Percentiles rank a stretch among this genome's conserved stretches.
Evolutionary conservation across 768 basidiomycete genomes (phyloP).

Genomic region (Dioszegia hungarica): DNA sequence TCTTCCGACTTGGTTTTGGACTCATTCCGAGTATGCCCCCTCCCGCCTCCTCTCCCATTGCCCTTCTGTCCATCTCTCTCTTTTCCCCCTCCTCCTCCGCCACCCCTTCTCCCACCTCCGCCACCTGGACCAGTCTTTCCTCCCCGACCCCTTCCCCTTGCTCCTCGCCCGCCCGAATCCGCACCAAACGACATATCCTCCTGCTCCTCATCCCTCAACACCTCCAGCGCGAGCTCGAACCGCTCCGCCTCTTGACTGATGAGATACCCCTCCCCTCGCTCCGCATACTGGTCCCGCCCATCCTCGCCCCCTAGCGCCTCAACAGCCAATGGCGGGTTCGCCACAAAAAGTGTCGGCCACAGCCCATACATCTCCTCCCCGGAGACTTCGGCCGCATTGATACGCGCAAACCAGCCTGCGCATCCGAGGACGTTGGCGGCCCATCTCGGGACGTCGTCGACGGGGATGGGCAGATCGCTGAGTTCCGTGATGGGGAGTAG

Average conservation of each 20-base stretch:
- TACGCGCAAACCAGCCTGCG: constrained; percentile 11
- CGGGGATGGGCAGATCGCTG: constrained; percentile 22
- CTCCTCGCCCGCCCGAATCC: constrained; percentile 4
- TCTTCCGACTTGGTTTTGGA: background rate
- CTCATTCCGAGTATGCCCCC: constrained; percentile 3
- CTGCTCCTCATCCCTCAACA: constrained; percentile 36
- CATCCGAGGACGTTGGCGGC: constrained; percentile 14
- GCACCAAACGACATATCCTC: constrained; percentile 18
- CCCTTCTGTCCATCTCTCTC: constrained; percentile 7
- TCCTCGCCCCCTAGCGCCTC: constrained; percentile 4
- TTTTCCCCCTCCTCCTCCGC: constrained; percentile 8
- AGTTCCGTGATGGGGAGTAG: constrained; percentile 8
- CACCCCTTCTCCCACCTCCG: constrained; percentile 2
- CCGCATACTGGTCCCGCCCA: constrained; percentile 10
- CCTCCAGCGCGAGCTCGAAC: constrained; percentile 33
- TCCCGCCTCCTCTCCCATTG: constrained; percentile 6
- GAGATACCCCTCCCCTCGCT: constrained; percentile 33
- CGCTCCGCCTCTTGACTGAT: constrained; percentile 37
- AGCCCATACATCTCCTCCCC: constrained; percentile 6
- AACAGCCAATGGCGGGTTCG: constrained; percentile 15
- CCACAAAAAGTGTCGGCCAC: constrained; percentile 14
- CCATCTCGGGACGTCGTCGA: constrained; percentile 25
- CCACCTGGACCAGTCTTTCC: constrained; percentile 1
- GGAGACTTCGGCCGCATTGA: constrained; percentile 5
- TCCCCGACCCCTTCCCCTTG: constrained; percentile 15